These are phyloP conservation scores for Neoarthrinium moseri DNA, from an alignment of 2,329 filamentous ascomycete genomes.

Conservation along the genomic window DNA sequence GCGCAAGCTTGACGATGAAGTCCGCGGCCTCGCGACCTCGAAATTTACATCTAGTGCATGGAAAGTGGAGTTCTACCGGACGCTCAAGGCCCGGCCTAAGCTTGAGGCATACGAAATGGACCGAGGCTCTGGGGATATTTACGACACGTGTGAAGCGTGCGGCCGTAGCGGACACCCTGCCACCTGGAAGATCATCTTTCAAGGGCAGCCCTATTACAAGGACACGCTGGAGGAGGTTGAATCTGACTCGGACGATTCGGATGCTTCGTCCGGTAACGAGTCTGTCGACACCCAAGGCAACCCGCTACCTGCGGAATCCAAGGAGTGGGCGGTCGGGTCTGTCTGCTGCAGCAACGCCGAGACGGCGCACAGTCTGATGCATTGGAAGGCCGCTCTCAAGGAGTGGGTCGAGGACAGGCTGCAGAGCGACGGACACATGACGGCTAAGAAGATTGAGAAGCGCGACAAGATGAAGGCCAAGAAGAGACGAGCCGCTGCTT, in stretches of 20 bases:
- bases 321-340: constrained; percentile 35
- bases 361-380: constrained; percentile 68
- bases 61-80: constrained; percentile 63
- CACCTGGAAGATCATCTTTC: constrained; percentile 61
- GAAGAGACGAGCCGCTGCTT: constrained; percentile 58
- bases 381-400: constrained; percentile 76
- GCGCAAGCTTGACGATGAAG: constrained; percentile 69
- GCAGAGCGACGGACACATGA: constrained; percentile 54
- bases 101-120: constrained; percentile 50
- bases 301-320: constrained; percentile 34
- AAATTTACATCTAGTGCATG: constrained; percentile 73
- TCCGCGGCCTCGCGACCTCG: constrained; percentile 64
- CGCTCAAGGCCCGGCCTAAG: constrained; percentile 64
- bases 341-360: constrained; percentile 53
- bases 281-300: constrained; percentile 39
- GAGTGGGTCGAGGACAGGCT: constrained; percentile 68
- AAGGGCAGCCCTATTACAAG: constrained; percentile 64
- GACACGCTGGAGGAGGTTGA: constrained; percentile 66
- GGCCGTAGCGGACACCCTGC: constrained; percentile 68
- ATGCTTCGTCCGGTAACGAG: constrained; percentile 31
- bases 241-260: constrained; percentile 28
- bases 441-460: constrained; percentile 55
- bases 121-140: constrained; percentile 31
- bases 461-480: constrained; percentile 61
- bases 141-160: constrained; percentile 66